A percentile compares a stretch with the other conserved stretches of the same genome.
phyloP scores from a whole-genome alignment of 73 alveolate genomes.

The Paramecium biaurelia region DNA sequence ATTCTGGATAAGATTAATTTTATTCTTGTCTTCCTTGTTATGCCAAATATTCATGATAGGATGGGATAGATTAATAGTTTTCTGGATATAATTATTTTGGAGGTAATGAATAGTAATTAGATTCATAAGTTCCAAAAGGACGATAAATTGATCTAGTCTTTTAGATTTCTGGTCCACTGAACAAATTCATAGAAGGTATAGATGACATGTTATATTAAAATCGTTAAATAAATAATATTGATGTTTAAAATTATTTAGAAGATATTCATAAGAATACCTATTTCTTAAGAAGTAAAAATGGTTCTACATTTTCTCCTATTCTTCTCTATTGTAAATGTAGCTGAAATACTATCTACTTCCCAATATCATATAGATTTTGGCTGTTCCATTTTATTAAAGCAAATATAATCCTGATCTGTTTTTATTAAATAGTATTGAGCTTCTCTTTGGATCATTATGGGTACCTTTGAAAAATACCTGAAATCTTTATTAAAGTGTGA shows the following conservation, averaged over 20 bases:
- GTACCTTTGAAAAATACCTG: too few species aligned
- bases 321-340: too few species aligned
- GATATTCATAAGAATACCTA: not conserved
- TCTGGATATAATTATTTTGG: not conserved
- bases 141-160: not conserved
- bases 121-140: not conserved
- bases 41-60: not conserved
- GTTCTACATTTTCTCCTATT: too few species aligned
- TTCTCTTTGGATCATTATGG: too few species aligned
- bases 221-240: not conserved
- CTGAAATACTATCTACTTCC: too few species aligned
- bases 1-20: not conserved
- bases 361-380: too few species aligned
- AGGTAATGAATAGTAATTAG: not conserved
- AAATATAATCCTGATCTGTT: too few species aligned
- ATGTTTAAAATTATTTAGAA: not conserved
- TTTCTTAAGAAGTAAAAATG: too few species aligned
- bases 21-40: not conserved
- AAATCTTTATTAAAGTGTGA: too few species aligned
- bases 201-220: not conserved
- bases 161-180: not conserved
- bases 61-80: not conserved
- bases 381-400: too few species aligned
- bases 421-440: too few species aligned
- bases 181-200: not conserved